A percentile compares a stretch with the other conserved stretches of the same genome.
These are phyloP conservation scores for Miscanthus sacchariflorus DNA, from an alignment of 202 grass and related monocot genomes.

Conservation along the genomic window DNA sequence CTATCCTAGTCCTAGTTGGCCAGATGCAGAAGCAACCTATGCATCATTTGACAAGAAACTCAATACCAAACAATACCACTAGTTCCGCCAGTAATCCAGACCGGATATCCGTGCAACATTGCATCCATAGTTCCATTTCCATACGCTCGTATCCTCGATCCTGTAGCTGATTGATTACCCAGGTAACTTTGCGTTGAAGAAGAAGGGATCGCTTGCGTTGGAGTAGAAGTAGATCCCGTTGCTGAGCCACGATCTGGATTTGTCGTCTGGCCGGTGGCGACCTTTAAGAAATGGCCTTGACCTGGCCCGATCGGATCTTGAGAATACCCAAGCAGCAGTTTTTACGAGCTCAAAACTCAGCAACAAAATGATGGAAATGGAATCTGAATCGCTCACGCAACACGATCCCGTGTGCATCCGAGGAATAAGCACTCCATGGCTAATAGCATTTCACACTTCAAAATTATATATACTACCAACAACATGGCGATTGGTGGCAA, in stretches of 20 bases:
- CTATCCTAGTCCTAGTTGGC: no score
- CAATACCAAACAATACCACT: not conserved
- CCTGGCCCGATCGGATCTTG: not conserved
- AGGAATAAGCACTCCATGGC: not conserved
- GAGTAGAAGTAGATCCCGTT: slow-evolving; percentile 25
- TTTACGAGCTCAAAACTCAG: not conserved
- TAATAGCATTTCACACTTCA: not conserved
- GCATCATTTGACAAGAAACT: slow-evolving; percentile 2
- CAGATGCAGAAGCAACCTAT: not conserved
- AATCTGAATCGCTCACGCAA: slow-evolving; percentile 3
- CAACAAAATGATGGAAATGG: not conserved
- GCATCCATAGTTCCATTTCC: no score
- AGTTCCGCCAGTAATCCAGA: not conserved
- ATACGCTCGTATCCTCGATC: no score
- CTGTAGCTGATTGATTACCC: not conserved
- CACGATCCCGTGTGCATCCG: not conserved
- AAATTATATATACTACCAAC: not conserved
- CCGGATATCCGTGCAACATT: no score
- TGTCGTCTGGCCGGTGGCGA: not conserved
- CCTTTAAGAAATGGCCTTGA: slow-evolving; percentile 29
- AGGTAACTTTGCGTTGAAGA: not conserved
- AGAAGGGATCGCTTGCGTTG: slow-evolving; percentile 31
- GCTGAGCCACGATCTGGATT: not conserved
- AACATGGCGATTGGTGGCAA: not conserved
- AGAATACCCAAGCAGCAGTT: not conserved